Conservation (phyloP, 163 green algal genomes). For the Scenedesmus sp. region DNA sequence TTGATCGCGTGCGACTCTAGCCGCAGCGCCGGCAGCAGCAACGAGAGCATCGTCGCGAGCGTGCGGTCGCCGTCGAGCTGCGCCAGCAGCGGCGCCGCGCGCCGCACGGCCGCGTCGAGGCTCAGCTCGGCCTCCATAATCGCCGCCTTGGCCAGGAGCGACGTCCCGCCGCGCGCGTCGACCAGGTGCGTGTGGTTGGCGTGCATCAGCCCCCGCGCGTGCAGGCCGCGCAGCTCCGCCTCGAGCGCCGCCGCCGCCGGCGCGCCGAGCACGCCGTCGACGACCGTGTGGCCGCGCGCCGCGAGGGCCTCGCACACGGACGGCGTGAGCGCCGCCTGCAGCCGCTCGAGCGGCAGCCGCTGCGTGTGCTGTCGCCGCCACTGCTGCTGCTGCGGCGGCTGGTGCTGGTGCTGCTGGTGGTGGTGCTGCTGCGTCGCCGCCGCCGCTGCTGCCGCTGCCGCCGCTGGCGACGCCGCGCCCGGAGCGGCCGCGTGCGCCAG, state of each 20-base stretch:
- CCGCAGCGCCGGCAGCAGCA: constrained; percentile 62
- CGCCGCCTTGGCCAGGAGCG: constrained; percentile 69
- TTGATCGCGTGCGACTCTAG: constrained; percentile 78
- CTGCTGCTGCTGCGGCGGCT: background rate
- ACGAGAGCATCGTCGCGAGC: constrained; percentile 65
- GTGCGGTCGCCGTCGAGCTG: constrained; percentile 46
- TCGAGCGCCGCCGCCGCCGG: constrained; percentile 28
- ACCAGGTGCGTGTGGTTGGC: constrained; percentile 82
- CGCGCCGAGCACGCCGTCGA: constrained; percentile 58
- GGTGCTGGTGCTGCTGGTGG: no score
- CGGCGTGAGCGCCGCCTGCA: constrained; percentile 29
- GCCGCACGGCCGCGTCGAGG: constrained; percentile 46
- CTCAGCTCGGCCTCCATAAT: constrained; percentile 74
- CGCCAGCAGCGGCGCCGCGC: constrained; percentile 32
- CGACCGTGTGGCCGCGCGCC: constrained; percentile 35
- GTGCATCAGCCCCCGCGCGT: constrained; percentile 59
- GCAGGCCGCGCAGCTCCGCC: constrained; percentile 55
- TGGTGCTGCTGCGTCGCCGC: no score
- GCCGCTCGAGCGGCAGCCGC: background rate
- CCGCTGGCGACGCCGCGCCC: background rate
- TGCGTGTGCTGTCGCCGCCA: background rate
- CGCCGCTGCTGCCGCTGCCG: no score
- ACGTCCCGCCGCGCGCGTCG: constrained; percentile 1
- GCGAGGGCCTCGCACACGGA: constrained; percentile 5
- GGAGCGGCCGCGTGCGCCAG: background rate